These are phyloP conservation scores for Fusarium tanahbumbuense DNA, from an alignment of 2,329 filamentous ascomycete genomes.

Conservation along the genomic window DNA sequence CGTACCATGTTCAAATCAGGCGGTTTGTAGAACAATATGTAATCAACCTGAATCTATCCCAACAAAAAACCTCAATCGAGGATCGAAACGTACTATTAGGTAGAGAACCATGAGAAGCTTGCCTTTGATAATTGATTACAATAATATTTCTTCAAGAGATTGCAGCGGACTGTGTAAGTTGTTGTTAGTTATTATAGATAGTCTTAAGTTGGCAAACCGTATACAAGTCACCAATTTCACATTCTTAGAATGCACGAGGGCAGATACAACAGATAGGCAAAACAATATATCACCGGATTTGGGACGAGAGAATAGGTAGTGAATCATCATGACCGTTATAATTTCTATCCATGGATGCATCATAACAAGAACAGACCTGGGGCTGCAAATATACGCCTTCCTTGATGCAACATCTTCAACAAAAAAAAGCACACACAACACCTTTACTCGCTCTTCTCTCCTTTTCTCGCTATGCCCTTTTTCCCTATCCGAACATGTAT, in stretches of 20 bases:
- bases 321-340: slow-evolving; percentile 41
- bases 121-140: neutral
- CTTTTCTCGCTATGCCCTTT: slow-evolving; percentile 36
- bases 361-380: slow-evolving; percentile 32
- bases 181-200: no score
- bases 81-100: no score
- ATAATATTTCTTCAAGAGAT: neutral
- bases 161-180: no score
- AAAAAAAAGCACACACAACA: slow-evolving; percentile 16
- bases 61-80: neutral
- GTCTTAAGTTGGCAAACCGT: neutral
- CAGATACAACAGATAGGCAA: neutral
- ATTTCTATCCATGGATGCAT: slow-evolving; percentile 40
- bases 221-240: neutral
- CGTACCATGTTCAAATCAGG: neutral
- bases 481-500: slow-evolving; percentile 36
- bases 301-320: slow-evolving; percentile 8
- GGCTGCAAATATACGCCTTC: slow-evolving; percentile 30
- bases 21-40: neutral
- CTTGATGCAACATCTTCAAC: slow-evolving; percentile 28
- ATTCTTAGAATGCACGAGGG: neutral
- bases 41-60: neutral
- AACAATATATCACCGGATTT: neutral
- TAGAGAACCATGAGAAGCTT: neutral
- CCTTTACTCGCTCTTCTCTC: slow-evolving; percentile 26